Percentiles rank a stretch among this genome's conserved stretches.
phyloP scores from a whole-genome alignment of 371 early-diverging fungal species.

The Circinella umbellata region DNA sequence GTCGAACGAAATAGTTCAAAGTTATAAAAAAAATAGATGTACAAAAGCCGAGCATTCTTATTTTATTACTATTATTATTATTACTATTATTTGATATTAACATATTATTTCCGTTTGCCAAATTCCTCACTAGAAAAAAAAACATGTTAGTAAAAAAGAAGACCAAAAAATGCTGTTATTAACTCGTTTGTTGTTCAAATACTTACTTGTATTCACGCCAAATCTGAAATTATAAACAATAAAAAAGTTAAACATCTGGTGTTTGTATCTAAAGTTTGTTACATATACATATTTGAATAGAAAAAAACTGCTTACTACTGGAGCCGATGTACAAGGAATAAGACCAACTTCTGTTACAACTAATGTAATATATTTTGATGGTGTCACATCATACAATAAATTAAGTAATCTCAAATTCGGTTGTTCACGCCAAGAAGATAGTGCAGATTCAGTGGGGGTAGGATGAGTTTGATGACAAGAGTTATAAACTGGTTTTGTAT shows the following conservation, averaged over 20 bases:
- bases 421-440: constrained; percentile 71
- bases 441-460: constrained; percentile 22
- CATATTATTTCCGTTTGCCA: constrained; percentile 31
- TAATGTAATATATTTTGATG: constrained; percentile 88
- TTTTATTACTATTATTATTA: constrained; percentile 11
- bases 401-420: constrained; percentile 83
- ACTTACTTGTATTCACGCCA: constrained; percentile 64
- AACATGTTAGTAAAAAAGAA: constrained; percentile 10
- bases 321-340: constrained; percentile 93
- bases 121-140: constrained; percentile 42
- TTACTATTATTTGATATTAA: not conserved
- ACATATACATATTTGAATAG: not conserved
- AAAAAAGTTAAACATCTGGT: no score
- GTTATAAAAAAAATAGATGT: no score
- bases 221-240: constrained; percentile 34
- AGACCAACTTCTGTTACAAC: constrained; percentile 94
- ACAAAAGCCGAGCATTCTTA: no score
- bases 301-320: constrained; percentile 64
- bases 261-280: not conserved
- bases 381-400: constrained; percentile 93
- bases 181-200: not conserved
- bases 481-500: constrained; percentile 51
- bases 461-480: constrained; percentile 25
- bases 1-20: no score
- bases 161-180: no score